Conservation (phyloP, 164 flowering plant genomes). For the Buxus sempervirens region DNA sequence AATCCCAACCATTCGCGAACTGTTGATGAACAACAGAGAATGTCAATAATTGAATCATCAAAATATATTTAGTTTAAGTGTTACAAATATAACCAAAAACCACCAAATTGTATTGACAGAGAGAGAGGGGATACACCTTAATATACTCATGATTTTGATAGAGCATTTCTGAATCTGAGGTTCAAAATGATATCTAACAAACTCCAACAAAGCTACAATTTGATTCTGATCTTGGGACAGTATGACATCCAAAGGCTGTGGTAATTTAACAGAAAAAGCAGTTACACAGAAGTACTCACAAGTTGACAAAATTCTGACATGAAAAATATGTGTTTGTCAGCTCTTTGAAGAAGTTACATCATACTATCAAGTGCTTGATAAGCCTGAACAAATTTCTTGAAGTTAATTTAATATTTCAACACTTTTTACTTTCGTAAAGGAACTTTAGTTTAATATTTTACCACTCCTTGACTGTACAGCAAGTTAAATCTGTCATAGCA, state of each 20-base stretch:
- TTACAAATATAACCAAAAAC: background rate
- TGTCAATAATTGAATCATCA: background rate
- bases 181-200: slow-evolving; percentile 82
- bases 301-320: background rate
- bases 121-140: slow-evolving; percentile 43
- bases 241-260: slow-evolving; percentile 85
- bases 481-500: no score
- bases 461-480: no score
- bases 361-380: no score
- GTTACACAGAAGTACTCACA: background rate
- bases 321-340: no score
- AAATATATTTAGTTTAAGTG: no score
- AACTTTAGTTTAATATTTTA: no score
- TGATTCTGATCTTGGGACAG: slow-evolving; percentile 90
- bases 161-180: slow-evolving; percentile 83
- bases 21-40: slow-evolving; percentile 22
- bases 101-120: background rate
- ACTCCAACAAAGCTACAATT: slow-evolving; percentile 78
- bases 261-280: slow-evolving; percentile 9
- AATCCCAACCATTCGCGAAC: slow-evolving; percentile 91
- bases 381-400: no score
- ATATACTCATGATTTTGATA: slow-evolving; percentile 77
- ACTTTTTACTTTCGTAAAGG: no score
- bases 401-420: no score
- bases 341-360: no score